These are phyloP conservation scores for Backusella luteola DNA, from an alignment of 192 early-diverging fungal species.

Conservation along the genomic window DNA sequence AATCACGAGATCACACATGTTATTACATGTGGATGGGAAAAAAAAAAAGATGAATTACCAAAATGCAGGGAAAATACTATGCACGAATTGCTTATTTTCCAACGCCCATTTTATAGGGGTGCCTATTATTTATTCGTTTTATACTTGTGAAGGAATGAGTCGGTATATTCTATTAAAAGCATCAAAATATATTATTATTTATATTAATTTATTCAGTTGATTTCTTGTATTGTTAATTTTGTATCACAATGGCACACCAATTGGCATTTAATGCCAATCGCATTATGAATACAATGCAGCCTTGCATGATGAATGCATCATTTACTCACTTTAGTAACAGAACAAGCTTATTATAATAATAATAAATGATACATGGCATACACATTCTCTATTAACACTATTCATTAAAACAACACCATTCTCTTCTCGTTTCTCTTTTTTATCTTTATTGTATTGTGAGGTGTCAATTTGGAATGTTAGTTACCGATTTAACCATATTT, in stretches of 20 bases:
- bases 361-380: background rate
- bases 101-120: background rate
- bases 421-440: background rate
- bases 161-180: background rate
- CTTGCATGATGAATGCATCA: background rate
- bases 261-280: background rate
- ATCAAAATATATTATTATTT: background rate
- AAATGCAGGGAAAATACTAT: background rate
- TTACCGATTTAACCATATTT: background rate
- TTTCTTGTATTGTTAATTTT: background rate
- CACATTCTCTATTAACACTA: background rate
- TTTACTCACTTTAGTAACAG: background rate
- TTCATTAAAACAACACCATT: background rate
- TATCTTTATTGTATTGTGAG: background rate
- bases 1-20: background rate
- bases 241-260: background rate
- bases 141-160: background rate
- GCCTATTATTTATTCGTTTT: background rate
- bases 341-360: background rate
- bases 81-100: background rate
- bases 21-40: conserved; percentile 5
- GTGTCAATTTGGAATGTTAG: background rate
- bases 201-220: background rate
- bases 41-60: background rate
- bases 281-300: background rate